phyloP scores from a whole-genome alignment of 139 green algal species.

The Tetraselmis chui region DNA sequence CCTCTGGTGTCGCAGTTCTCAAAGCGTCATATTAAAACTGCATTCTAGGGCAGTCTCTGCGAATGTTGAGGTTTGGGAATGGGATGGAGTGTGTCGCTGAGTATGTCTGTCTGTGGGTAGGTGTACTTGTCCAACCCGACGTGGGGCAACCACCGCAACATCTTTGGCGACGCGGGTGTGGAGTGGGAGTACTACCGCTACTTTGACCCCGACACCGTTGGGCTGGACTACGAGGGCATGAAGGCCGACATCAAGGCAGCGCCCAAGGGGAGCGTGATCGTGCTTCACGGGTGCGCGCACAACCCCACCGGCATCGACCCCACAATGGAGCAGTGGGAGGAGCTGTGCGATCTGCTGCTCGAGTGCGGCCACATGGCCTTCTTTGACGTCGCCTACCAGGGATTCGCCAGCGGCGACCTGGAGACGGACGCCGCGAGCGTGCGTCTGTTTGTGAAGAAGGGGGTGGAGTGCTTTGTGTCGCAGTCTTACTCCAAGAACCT shows the following conservation, averaged over 20 bases:
- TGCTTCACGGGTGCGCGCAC: slow-evolving; percentile 96
- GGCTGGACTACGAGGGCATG: slow-evolving; percentile 94
- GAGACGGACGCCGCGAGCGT: slow-evolving; percentile 87
- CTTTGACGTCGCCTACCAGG: slow-evolving; percentile 95
- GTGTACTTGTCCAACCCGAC: slow-evolving; percentile 85
- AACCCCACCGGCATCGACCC: slow-evolving; percentile 98
- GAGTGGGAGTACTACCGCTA: slow-evolving; percentile 90
- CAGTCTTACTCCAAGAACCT: slow-evolving; percentile 97
- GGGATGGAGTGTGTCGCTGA: background rate
- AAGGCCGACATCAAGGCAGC: slow-evolving; percentile 77
- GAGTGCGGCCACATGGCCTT: slow-evolving; percentile 84
- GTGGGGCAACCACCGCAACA: slow-evolving; percentile 94
- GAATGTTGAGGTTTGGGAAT: too few species aligned
- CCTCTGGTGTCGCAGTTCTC: too few species aligned
- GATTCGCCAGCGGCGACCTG: slow-evolving; percentile 68
- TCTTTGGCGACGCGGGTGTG: slow-evolving; percentile 86
- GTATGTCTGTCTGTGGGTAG: background rate
- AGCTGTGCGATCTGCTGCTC: slow-evolving; percentile 75
- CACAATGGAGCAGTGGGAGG: slow-evolving; percentile 86
- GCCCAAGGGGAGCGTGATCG: slow-evolving; percentile 79
- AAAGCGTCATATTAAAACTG: too few species aligned
- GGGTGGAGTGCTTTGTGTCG: slow-evolving; percentile 80
- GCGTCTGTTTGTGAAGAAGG: slow-evolving; percentile 78
- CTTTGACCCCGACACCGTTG: slow-evolving; percentile 87
- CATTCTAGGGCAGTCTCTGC: too few species aligned